Evolutionary conservation across 495 filamentous ascomycete genomes (phyloP).

Genomic region (Aspergillus cristatus): DNA sequence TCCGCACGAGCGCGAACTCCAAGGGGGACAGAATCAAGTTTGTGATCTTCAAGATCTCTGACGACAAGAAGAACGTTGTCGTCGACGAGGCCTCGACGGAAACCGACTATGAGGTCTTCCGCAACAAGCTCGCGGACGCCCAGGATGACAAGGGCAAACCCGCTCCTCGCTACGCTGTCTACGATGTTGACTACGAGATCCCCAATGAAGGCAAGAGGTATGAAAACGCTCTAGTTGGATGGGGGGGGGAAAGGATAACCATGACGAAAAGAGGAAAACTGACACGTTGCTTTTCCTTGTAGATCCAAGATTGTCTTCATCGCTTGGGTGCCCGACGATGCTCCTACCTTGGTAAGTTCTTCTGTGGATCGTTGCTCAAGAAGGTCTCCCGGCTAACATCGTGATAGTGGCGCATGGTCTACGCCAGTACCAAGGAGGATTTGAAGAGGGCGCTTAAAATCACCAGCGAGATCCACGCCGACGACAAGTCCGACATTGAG

Average conservation of each 20-base stretch:
- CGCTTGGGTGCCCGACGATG: conserved; percentile 82
- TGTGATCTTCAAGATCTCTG: conserved; percentile 94
- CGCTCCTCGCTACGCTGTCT: conserved; percentile 81
- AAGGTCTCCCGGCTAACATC: conserved; percentile 16
- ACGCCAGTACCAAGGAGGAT: conserved; percentile 89
- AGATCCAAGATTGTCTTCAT: conserved; percentile 97
- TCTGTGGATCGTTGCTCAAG: neutral
- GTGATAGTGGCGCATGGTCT: conserved; percentile 67
- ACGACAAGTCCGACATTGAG: conserved; percentile 84
- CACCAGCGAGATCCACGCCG: conserved; percentile 79
- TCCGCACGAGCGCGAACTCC: conserved; percentile 72
- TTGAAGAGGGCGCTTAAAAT: conserved; percentile 81
- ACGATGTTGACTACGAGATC: conserved; percentile 75
- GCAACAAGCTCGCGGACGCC: conserved; percentile 65
- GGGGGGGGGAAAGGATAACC: too few species aligned
- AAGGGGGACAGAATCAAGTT: conserved; percentile 73
- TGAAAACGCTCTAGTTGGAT: conserved; percentile 8
- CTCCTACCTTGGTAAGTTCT: conserved; percentile 64
- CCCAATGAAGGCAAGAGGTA: conserved; percentile 72
- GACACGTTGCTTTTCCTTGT: conserved; percentile 1
- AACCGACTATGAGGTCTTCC: conserved; percentile 67
- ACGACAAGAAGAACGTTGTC: conserved; percentile 84
- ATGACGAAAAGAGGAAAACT: too few species aligned
- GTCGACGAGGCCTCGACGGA: conserved; percentile 63
- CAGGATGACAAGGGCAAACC: conserved; percentile 55